phyloP scores from a whole-genome alignment of 1,139 yeast species.

The Eremothecium gossypii region DNA sequence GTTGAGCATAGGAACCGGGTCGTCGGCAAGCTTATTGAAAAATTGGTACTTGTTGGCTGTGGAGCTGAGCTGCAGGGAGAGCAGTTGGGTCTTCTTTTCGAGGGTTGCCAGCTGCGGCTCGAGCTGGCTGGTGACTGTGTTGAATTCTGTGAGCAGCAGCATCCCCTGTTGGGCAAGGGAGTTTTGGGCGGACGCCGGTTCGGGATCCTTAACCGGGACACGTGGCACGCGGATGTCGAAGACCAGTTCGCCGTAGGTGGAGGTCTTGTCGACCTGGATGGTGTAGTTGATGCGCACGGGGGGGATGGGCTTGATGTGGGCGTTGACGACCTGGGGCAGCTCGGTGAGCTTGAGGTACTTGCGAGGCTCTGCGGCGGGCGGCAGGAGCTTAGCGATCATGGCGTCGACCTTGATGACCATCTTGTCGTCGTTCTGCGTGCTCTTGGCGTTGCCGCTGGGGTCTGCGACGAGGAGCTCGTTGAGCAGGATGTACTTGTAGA shows the following conservation, averaged over 20 bases:
- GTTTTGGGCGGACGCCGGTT: conserved; percentile 12
- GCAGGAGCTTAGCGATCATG: conserved; percentile 32
- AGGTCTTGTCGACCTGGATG: conserved; percentile 63
- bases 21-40: conserved; percentile 59
- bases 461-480: conserved; percentile 22
- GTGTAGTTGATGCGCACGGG: conserved; percentile 73
- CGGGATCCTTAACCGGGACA: conserved; percentile 16
- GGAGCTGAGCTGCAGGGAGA: conserved; percentile 41
- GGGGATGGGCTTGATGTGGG: conserved; percentile 57
- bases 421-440: conserved; percentile 36
- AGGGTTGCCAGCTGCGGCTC: conserved; percentile 29
- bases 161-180: conserved; percentile 32
- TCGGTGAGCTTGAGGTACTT: conserved; percentile 58
- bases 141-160: conserved; percentile 36
- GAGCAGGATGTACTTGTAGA: conserved; percentile 67
- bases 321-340: conserved; percentile 60
- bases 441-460: conserved; percentile 12
- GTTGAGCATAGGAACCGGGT: conserved; percentile 69
- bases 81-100: conserved; percentile 19
- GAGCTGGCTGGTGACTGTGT: conserved; percentile 44
- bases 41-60: conserved; percentile 60
- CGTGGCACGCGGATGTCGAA: conserved; percentile 56
- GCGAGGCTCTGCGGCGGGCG: conserved; percentile 6
- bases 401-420: conserved; percentile 61
- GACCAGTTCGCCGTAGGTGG: conserved; percentile 73